Base-by-base conservation (phyloP, 2,329 filamentous ascomycete genomes). In the Chrysosporium keratinophilum region DNA sequence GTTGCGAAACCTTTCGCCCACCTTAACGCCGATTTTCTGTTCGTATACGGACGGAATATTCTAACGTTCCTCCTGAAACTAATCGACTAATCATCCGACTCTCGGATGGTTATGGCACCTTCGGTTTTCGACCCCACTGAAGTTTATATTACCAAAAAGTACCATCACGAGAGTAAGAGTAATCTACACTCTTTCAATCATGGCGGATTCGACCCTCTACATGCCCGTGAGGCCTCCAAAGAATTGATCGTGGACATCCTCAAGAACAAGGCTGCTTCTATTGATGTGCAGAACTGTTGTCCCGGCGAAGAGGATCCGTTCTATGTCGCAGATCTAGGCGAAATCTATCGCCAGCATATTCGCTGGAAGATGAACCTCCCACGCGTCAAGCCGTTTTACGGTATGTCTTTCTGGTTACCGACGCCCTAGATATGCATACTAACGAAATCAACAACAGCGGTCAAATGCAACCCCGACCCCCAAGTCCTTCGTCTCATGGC, bases 401-500 rank as follows among this genome's bases (percentile, higher is more conserved):
- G 88, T 90, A 74, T 71, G 83, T 72, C 17, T 50, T 31, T 11
- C 47, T 23, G 9, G 40, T n/a, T 39, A 35, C 35, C 42, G 17
- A 20, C 7, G 5, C 48, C 53, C 14, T 6, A 42, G 23, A 19
- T 55, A n/a, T 17, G n/a, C 39, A 15, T 43, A 17, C 44, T 54
- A 40, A 54, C 39, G 37, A 20, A 31, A 31, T 15, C 7, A 34
- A 20, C 7, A 34, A 37, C 62, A 91, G 91, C 91, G 62, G 91
- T 98, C 77, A 98, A 98, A 76, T 98, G 93, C 76, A 98, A 98
- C 79, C 90, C 91, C 28, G 91, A 98, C 73, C 81, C 84, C 47
- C 84, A 87, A 73, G 84, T 98, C 59, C 79, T 98, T 61, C 84
- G 85, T 67, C 85, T 98, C 61, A 83, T 98, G 65, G 83, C 88